phyloP scores from a whole-genome alignment of 2,329 filamentous ascomycete genomes.

The Biscogniauxia mediterranea region DNA sequence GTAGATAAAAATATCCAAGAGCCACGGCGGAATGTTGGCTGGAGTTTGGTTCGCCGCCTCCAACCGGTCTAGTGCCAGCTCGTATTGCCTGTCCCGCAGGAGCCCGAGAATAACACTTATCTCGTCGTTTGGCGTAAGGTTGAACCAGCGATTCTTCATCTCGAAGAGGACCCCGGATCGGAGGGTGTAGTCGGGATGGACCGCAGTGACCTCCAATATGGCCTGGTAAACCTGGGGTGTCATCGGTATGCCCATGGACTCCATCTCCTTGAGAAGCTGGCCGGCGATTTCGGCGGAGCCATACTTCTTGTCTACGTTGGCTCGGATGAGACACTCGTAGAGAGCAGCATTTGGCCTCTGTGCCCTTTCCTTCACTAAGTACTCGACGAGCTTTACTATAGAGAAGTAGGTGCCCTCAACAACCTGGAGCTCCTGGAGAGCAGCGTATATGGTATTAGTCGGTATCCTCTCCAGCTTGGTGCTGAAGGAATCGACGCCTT shows the following conservation, averaged over 20 bases:
- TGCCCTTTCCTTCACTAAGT: slow-evolving; percentile 55
- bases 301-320: slow-evolving; percentile 59
- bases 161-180: slow-evolving; percentile 68
- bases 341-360: slow-evolving; percentile 56
- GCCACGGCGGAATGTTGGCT: slow-evolving; percentile 63
- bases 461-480: slow-evolving; percentile 27
- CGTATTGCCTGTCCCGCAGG: slow-evolving; percentile 78
- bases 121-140: slow-evolving; percentile 58
- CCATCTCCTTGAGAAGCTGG: slow-evolving; percentile 72
- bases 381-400: slow-evolving; percentile 49
- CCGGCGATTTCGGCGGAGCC: slow-evolving; percentile 67
- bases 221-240: slow-evolving; percentile 70
- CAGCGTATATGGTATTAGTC: slow-evolving; percentile 45
- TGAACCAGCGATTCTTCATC: slow-evolving; percentile 73
- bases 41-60: slow-evolving; percentile 62
- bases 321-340: slow-evolving; percentile 73
- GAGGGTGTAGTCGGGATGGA: slow-evolving; percentile 83
- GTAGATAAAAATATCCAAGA: slow-evolving; percentile 76
- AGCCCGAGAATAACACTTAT: slow-evolving; percentile 70
- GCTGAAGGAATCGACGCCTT: slow-evolving; percentile 17
- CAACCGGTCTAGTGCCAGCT: slow-evolving; percentile 71
- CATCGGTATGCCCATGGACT: slow-evolving; percentile 54
- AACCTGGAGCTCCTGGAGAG: slow-evolving; percentile 41
- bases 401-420: slow-evolving; percentile 37
- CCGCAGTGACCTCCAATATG: slow-evolving; percentile 58